A percentile compares a stretch with the other conserved stretches of the same genome.
phyloP scores from a whole-genome alignment of 305 asterid species.

The Plantago coronopus region DNA sequence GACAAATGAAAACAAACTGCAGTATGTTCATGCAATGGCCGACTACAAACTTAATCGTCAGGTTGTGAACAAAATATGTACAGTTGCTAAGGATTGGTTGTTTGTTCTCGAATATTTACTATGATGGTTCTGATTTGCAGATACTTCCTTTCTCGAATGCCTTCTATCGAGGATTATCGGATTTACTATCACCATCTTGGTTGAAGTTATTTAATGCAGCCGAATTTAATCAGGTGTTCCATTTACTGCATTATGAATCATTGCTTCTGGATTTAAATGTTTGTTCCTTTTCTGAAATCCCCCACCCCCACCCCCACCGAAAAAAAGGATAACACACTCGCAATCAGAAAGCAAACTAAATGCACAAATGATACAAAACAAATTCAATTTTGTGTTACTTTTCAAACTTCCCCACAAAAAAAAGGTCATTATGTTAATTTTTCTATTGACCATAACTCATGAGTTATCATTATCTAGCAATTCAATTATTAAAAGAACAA shows the following conservation, averaged over 20 bases:
- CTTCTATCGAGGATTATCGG: constrained; percentile 85
- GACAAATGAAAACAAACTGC: constrained; percentile 90
- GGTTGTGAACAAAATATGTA: constrained; percentile 39
- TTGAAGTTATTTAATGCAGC: constrained; percentile 84
- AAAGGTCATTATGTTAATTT: not conserved
- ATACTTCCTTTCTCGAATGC: constrained; percentile 92
- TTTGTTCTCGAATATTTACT: constrained; percentile 29
- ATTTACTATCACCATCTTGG: constrained; percentile 93
- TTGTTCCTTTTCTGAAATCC: constrained; percentile 1
- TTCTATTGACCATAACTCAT: too few species aligned
- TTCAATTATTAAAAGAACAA: too few species aligned
- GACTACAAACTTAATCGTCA: constrained; percentile 92
- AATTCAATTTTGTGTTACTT: not conserved
- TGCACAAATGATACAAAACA: constrained; percentile 2
- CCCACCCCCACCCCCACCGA: too few species aligned
- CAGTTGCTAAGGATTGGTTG: constrained; percentile 16
- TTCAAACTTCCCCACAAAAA: not conserved
- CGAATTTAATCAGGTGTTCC: constrained; percentile 91
- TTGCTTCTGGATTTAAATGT: too few species aligned
- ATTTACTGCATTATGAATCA: constrained; percentile 7
- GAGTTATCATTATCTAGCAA: constrained; percentile 10
- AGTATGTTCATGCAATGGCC: constrained; percentile 92
- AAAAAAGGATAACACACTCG: too few species aligned
- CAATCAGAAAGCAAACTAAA: not conserved
- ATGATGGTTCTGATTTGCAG: constrained; percentile 45